phyloP scores from a whole-genome alignment of 1,139 yeast species.

The Lodderomyces metapsilosis region DNA sequence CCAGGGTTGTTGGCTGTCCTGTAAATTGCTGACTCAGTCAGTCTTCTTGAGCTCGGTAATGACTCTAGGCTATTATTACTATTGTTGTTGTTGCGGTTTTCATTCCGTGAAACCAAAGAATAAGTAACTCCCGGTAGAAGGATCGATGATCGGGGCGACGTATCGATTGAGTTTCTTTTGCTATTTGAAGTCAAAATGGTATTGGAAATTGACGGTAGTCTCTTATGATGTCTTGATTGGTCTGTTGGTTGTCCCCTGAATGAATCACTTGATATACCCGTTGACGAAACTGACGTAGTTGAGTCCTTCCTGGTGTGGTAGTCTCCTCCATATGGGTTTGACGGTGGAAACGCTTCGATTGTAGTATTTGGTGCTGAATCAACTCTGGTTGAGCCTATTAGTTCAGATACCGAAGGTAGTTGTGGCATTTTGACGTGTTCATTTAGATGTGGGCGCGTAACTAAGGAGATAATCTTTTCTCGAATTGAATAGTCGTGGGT shows the following conservation, averaged over 20 bases:
- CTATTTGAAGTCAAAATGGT: not conserved
- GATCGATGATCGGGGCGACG: slow-evolving; percentile 5
- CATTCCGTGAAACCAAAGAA: not conserved
- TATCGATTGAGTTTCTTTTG: slow-evolving; percentile 3
- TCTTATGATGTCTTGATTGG: slow-evolving; percentile 1
- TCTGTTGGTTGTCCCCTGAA: not conserved
- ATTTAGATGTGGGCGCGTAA: too few relatives aligned
- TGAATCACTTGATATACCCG: not conserved
- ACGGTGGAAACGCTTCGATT: not conserved
- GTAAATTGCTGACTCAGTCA: slow-evolving; percentile 19
- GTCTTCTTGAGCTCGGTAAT: slow-evolving; percentile 17
- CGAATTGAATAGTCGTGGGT: too few relatives aligned
- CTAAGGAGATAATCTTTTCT: too few relatives aligned
- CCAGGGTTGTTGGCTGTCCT: not conserved
- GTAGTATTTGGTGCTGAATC: not conserved
- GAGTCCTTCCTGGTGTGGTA: slow-evolving; percentile 1
- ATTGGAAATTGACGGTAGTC: slow-evolving; percentile 1
- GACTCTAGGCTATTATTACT: slow-evolving; percentile 4
- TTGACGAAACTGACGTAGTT: not conserved
- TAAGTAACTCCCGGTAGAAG: slow-evolving; percentile 12
- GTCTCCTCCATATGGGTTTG: not conserved
- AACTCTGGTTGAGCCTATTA: slow-evolving; percentile 18
- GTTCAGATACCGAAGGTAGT: slow-evolving; percentile 37
- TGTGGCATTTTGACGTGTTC: slow-evolving; percentile 23
- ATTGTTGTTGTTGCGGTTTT: slow-evolving; percentile 1